A percentile compares a stretch with the other conserved stretches of the same genome.
Conservation (phyloP, 495 filamentous ascomycete species). For the Apodospora peruviana region DNA sequence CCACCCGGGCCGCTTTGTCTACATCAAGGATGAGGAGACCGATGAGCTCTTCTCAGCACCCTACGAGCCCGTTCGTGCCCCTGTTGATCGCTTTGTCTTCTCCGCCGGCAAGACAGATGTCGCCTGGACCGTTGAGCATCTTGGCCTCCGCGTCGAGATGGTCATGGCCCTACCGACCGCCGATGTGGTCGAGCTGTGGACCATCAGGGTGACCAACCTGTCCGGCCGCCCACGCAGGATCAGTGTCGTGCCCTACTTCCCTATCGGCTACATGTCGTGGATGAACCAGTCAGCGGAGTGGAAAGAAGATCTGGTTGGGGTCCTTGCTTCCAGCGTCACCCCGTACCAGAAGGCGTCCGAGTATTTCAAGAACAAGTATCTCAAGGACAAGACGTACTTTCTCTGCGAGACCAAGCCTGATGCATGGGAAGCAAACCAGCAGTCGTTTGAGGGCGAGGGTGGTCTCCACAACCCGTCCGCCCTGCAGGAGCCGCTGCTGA, state of each 20-base stretch:
- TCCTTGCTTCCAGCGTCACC: slow-evolving; percentile 46
- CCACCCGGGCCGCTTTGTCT: slow-evolving; percentile 54
- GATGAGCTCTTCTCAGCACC: slow-evolving; percentile 49
- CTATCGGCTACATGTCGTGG: slow-evolving; percentile 56
- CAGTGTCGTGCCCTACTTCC: slow-evolving; percentile 52
- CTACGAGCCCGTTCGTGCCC: slow-evolving; percentile 48
- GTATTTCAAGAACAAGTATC: slow-evolving; percentile 51
- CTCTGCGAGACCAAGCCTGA: slow-evolving; percentile 45
- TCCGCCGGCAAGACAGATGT: slow-evolving; percentile 51
- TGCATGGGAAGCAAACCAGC: slow-evolving; percentile 47
- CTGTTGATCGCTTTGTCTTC: slow-evolving; percentile 45
- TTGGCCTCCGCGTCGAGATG: slow-evolving; percentile 49
- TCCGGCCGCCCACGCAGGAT: slow-evolving; percentile 37
- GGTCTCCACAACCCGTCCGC: slow-evolving; percentile 47
- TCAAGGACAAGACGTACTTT: slow-evolving; percentile 56
- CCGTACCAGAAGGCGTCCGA: slow-evolving; percentile 52
- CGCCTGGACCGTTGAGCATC: slow-evolving; percentile 45
- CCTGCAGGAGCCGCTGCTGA: slow-evolving; percentile 30
- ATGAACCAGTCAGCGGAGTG: slow-evolving; percentile 55
- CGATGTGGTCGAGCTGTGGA: slow-evolving; percentile 53
- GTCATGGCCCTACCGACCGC: slow-evolving; percentile 45
- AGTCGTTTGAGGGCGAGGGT: slow-evolving; percentile 51
- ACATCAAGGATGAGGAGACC: slow-evolving; percentile 52
- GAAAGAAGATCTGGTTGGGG: slow-evolving; percentile 38
- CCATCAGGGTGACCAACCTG: slow-evolving; percentile 47